phyloP scores from a whole-genome alignment of 495 filamentous ascomycete genomes.

The Trichoderma virens region DNA sequence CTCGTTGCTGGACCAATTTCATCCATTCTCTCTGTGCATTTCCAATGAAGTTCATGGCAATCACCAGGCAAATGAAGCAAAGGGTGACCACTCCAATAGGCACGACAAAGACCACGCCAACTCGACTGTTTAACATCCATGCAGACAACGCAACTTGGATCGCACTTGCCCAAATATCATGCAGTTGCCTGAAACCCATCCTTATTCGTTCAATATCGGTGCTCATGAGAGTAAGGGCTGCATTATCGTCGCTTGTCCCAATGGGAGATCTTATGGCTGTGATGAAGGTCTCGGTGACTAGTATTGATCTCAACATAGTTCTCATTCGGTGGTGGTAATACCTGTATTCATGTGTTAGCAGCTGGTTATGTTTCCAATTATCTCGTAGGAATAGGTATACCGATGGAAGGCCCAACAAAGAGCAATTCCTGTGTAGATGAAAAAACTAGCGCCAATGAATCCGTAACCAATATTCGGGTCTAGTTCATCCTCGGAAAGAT shows the following conservation, averaged over 20 bases:
- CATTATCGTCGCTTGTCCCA: slow-evolving; percentile 34
- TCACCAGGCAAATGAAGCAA: slow-evolving; percentile 21
- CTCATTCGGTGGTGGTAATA: slow-evolving; percentile 47
- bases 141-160: too few species aligned
- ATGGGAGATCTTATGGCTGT: slow-evolving; percentile 36
- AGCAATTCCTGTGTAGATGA: slow-evolving; percentile 51
- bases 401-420: slow-evolving; percentile 31
- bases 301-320: slow-evolving; percentile 46
- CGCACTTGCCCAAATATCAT: too few species aligned
- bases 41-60: slow-evolving; percentile 30
- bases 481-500: slow-evolving; percentile 11
- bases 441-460: slow-evolving; percentile 48
- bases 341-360: slow-evolving; percentile 26
- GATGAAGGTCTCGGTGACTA: slow-evolving; percentile 47
- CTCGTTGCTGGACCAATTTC: slow-evolving; percentile 35
- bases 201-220: slow-evolving; percentile 18
- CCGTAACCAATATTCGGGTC: slow-evolving; percentile 42
- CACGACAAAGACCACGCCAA: slow-evolving; percentile 15
- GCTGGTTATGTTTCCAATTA: too few species aligned
- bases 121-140: slow-evolving; percentile 13
- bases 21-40: slow-evolving; percentile 40
- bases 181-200: too few species aligned
- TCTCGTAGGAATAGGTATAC: too few species aligned
- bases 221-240: slow-evolving; percentile 53
- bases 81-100: slow-evolving; percentile 19